Conservation (phyloP, 1,284 basidiomycete species). For the Ganoderma resinaceum region DNA sequence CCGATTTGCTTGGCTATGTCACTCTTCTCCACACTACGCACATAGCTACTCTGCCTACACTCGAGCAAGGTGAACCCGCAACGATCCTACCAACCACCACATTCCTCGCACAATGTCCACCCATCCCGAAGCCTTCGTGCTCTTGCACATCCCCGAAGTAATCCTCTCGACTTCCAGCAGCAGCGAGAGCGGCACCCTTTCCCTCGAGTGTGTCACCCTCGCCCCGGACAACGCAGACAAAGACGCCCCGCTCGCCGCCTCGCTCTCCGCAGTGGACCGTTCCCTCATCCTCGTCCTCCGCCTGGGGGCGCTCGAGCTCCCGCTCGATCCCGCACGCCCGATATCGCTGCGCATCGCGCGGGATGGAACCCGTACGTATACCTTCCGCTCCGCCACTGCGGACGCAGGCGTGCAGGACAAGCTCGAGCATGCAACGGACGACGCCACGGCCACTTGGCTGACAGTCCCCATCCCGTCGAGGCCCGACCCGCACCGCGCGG, state of each 20-base stretch:
- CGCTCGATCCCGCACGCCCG: slow-evolving; percentile 58
- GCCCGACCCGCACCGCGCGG: slow-evolving; percentile 47
- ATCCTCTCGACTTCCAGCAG: slow-evolving; percentile 45
- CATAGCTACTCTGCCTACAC: background rate
- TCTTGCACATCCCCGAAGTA: slow-evolving; percentile 59
- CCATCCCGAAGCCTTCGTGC: slow-evolving; percentile 54
- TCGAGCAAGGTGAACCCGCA: slow-evolving; percentile 26
- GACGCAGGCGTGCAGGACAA: slow-evolving; percentile 33
- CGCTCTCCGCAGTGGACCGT: slow-evolving; percentile 40
- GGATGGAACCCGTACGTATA: slow-evolving; percentile 51
- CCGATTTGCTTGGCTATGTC: slow-evolving; percentile 2
- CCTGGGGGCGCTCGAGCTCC: slow-evolving; percentile 63
- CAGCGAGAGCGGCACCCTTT: slow-evolving; percentile 51
- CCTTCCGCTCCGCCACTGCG: slow-evolving; percentile 31
- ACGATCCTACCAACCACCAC: background rate
- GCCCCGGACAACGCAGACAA: slow-evolving; percentile 32
- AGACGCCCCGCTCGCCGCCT: slow-evolving; percentile 36
- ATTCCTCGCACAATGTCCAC: slow-evolving; percentile 17
- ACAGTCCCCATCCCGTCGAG: slow-evolving; percentile 46
- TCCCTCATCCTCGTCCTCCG: slow-evolving; percentile 69
- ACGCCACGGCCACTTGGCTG: slow-evolving; percentile 40
- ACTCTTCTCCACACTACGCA: background rate
- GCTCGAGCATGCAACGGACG: background rate
- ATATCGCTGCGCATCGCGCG: slow-evolving; percentile 48
- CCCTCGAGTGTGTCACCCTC: slow-evolving; percentile 63